Base-by-base conservation (phyloP, 1,284 basidiomycete genomes). In the Volvariella volvacea region DNA sequence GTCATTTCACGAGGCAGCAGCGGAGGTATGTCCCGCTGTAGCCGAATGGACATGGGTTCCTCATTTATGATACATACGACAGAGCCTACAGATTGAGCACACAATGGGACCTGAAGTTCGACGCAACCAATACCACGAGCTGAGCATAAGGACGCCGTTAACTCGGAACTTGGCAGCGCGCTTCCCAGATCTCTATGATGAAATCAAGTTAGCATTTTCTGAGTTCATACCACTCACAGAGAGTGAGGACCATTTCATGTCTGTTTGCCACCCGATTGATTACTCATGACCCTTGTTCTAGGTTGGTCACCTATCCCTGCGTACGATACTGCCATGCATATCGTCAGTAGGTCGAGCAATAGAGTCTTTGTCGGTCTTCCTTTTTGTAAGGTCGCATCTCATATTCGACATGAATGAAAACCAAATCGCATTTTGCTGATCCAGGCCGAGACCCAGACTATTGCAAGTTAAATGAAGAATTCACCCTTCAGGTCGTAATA, bases 21-120 rank as follows among this genome's bases (percentile, higher is more conserved):
- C 55, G 7, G 66, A 69, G 6, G 72, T 70, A 22, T 20, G 41
- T n/a, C n/a, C n/a, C n/a, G n/a, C n/a, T n/a, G 40, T 22, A 3
- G n/a, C n/a, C n/a, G n/a, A n/a, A n/a, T n/a, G n/a, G n/a, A n/a
- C n/a, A n/a, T n/a, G n/a, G n/a, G n/a, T n/a, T n/a, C n/a, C n/a
- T n/a, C n/a, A n/a, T n/a, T n/a, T n/a, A n/a, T n/a, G 37, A 12
- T 21, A 14, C 19, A 22, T 38, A 30, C 19, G n/a, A 14, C 32
- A 51, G 50, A 32, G 22, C 7, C 8, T 49, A 3, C 48, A 46
- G 19, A 21, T 31, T 22, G 39, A 54, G 15, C 45, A 48, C 17
- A 53, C 47, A 1, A 12, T 55, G 3, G 52, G 48, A 6, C 47
- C 31, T 7, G 47, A 50, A 22, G 33, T 51, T 3, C 34, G 32